phyloP scores from a whole-genome alignment of 768 basidiomycete species.

The Lactifluus echinatus region DNA sequence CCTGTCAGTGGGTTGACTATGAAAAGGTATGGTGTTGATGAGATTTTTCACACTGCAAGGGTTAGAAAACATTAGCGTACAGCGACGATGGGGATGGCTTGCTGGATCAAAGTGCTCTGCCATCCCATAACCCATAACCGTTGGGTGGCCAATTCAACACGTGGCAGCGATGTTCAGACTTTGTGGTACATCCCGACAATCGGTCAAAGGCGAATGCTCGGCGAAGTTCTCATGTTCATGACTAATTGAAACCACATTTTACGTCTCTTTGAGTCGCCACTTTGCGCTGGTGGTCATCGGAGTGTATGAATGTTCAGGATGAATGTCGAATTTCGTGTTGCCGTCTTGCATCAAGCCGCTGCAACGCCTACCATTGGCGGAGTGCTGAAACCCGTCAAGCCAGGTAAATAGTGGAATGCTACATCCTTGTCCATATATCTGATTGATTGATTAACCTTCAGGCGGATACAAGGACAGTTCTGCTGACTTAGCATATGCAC shows the following conservation, averaged over 20 bases:
- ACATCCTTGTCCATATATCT: background rate
- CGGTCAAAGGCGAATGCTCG: no score
- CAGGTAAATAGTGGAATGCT: background rate
- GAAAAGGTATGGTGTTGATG: background rate
- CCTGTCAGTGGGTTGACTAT: constrained; percentile 73
- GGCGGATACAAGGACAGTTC: constrained; percentile 2
- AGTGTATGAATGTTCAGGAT: background rate
- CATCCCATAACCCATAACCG: no score
- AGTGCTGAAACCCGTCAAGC: background rate
- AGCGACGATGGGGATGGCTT: constrained; percentile 12
- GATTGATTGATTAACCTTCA: background rate
- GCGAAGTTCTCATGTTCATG: no score
- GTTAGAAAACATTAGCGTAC: constrained; percentile 6
- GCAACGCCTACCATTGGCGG: background rate
- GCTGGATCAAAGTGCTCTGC: constrained; percentile 6
- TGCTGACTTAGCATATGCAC: background rate
- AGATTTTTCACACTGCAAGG: background rate
- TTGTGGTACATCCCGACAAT: no score
- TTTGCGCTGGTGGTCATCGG: no score
- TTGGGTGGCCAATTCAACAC: no score
- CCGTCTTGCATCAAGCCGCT: background rate
- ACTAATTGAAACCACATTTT: no score
- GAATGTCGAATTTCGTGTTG: background rate
- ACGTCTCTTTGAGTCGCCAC: no score
- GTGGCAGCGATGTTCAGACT: no score